phyloP scores from a whole-genome alignment of 108 stramenopile species.

The Nannochloropsis salina region DNA sequence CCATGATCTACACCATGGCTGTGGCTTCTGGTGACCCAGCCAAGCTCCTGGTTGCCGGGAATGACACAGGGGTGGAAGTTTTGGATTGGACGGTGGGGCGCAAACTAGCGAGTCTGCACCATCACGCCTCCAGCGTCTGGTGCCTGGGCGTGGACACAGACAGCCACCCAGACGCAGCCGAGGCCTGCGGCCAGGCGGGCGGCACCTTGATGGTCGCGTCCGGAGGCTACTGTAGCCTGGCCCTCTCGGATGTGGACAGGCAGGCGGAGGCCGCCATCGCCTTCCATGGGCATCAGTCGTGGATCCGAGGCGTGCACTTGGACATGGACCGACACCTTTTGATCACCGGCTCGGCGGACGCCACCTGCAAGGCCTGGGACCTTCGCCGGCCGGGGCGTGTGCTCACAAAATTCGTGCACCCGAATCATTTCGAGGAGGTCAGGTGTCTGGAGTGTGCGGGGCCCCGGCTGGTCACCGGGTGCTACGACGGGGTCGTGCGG shows the following conservation, averaged over 20 bases:
- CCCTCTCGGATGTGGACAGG: background rate
- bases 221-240: background rate
- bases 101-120: background rate
- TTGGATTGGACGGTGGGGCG: background rate
- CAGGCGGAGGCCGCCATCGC: background rate
- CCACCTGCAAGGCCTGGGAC: conserved; percentile 1
- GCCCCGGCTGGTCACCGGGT: background rate
- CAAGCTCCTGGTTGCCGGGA: background rate
- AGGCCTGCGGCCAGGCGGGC: background rate
- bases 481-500: background rate
- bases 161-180: background rate
- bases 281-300: background rate
- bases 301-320: background rate
- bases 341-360: background rate
- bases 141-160: background rate
- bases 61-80: background rate
- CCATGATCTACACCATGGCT: background rate
- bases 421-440: conserved; percentile 13
- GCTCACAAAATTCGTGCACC: conserved; percentile 9
- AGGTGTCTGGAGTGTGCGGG: background rate
- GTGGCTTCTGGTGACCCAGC: background rate
- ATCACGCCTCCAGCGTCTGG: background rate
- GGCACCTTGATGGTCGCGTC: background rate
- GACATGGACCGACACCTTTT: background rate
- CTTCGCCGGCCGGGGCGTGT: background rate